Base-by-base conservation (phyloP, 208 protist species). In the Novymonas esmeraldas region DNA sequence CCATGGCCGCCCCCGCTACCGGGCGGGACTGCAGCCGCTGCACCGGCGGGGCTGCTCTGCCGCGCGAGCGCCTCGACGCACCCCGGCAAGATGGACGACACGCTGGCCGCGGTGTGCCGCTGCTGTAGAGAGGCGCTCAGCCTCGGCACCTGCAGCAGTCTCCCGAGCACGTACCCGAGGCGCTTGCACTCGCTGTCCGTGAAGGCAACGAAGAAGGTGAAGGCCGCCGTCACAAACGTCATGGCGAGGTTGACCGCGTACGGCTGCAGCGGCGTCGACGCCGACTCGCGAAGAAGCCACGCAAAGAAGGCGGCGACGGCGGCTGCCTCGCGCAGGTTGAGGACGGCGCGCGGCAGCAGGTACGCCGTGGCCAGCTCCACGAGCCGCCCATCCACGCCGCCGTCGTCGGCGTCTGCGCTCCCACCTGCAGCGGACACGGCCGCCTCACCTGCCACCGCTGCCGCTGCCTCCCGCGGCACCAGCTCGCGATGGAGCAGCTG, bases 101-200 rank as follows among this genome's bases (percentile, higher is more conserved):
- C 36, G 3, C 42, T n/a, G 6, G 54, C 46, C 16, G 60, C 55
- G 24, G 44, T 29, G 44, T 58, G 31, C 34, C 20, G 29, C 33
- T 49, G 52, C 48, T 75, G 69, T 4, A 36, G 28, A 31, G 50
- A 33, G 22, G 44, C 44, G 49, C 66, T 62, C 13, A 68, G 60
- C 14, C 56, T 48, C 7, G 71, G 63, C 20, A 75, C 24, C 52
- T 73, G 48, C 20, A 78, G 51, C 3, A 74, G 66, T 3, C 64
- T 64, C 46, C 66, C 64, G 24, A 95, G 42, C 7, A 95, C 58
- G 58, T 82, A 74, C 44, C 86, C 89, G 4, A 88, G 26, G 4
- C 89, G 81, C 67, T 85, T 87, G 64, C 77, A 81, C 74, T 95
- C 89, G n/a, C 77, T 79, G 69, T 90, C 84, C 2, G 86, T 92